Conservation (phyloP, 108 stramenopile genomes). For the Nitzschia sp. region DNA sequence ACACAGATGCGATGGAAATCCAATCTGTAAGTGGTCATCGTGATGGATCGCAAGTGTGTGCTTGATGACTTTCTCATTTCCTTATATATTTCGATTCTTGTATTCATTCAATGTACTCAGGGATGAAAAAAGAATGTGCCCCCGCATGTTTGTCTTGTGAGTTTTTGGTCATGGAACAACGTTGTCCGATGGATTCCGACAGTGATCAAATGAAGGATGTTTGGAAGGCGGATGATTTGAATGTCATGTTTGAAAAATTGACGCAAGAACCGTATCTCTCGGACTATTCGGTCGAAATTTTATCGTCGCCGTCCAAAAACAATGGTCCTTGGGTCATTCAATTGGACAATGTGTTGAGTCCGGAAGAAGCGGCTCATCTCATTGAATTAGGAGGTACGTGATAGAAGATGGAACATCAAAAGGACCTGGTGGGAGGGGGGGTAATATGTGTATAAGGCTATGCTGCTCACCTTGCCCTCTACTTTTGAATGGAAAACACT, state of each 20-base stretch:
- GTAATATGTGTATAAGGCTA: too few relatives aligned
- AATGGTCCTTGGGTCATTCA: conserved; percentile 70
- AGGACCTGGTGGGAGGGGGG: not conserved
- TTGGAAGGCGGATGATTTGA: conserved; percentile 37
- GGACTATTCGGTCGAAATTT: conserved; percentile 23
- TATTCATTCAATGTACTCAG: too few relatives aligned
- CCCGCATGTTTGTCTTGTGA: conserved; percentile 76
- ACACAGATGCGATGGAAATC: conserved; percentile 54
- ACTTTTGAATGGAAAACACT: too few relatives aligned
- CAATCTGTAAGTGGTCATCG: conserved; percentile 20
- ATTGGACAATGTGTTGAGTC: conserved; percentile 72
- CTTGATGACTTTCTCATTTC: too few relatives aligned
- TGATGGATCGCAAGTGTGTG: too few relatives aligned
- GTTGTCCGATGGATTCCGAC: conserved; percentile 52
- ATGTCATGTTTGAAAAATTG: conserved; percentile 36
- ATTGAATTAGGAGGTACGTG: conserved; percentile 48
- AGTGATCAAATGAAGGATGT: conserved; percentile 14
- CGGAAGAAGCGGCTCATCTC: conserved; percentile 60
- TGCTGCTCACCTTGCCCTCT: too few relatives aligned
- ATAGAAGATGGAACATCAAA: not conserved
- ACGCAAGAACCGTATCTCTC: conserved; percentile 25
- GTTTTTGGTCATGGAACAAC: conserved; percentile 40
- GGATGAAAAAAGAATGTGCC: conserved; percentile 61
- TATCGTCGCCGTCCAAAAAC: conserved; percentile 35
- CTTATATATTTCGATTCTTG: too few relatives aligned